Conservation (phyloP, 371 early-diverging fungal genomes). For the Apophysomyces trapeziformis region DNA sequence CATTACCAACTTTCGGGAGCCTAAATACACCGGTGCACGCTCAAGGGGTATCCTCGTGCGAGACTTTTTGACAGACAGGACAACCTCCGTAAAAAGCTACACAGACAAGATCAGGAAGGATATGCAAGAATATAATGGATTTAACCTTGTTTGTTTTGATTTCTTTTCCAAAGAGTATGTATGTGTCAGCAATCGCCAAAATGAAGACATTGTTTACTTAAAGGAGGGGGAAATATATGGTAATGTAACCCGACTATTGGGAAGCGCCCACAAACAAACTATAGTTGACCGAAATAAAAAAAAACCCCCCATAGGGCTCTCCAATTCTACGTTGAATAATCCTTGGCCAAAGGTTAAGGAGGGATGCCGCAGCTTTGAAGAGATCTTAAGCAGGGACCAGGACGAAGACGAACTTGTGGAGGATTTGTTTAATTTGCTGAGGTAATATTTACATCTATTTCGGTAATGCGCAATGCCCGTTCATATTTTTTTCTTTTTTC, state of each 20-base stretch:
- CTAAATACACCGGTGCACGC: constrained; percentile 36
- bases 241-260: constrained; percentile 14
- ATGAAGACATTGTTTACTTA: constrained; percentile 23
- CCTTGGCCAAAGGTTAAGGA: constrained; percentile 63
- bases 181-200: constrained; percentile 48
- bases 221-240: constrained; percentile 40
- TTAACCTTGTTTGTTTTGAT: constrained; percentile 58
- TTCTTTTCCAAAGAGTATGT: constrained; percentile 27
- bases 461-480: neutral
- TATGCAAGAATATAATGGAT: constrained; percentile 49
- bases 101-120: constrained; percentile 29
- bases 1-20: constrained; percentile 64
- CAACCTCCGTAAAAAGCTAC: constrained; percentile 23
- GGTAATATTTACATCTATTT: constrained; percentile 23
- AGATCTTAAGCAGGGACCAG: constrained; percentile 23
- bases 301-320: constrained; percentile 35
- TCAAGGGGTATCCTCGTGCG: constrained; percentile 62
- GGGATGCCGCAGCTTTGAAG: constrained; percentile 40
- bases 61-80: constrained; percentile 35
- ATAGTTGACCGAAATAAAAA: neutral
- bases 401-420: constrained; percentile 44
- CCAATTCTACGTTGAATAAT: constrained; percentile 48
- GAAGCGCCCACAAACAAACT: neutral
- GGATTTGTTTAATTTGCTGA: constrained; percentile 48
- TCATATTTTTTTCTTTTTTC: too few relatives aligned